phyloP scores from a whole-genome alignment of 192 early-diverging fungal species.

The Borealophlyctis nickersoniae region DNA sequence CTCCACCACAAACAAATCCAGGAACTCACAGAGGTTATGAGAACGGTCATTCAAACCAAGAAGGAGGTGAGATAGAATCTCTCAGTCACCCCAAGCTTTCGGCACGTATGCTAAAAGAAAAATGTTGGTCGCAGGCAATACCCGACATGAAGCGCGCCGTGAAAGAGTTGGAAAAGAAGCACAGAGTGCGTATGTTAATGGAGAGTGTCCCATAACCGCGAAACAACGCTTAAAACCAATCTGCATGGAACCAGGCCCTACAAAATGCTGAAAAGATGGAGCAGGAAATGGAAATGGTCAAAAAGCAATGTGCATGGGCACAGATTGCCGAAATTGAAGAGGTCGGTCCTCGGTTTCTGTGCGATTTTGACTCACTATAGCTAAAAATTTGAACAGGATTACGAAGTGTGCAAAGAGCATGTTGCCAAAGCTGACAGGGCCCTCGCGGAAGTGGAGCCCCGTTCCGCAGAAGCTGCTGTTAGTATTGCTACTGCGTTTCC shows the following conservation, averaged over 20 bases:
- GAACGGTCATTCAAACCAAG: slow-evolving; percentile 4
- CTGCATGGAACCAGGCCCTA: slow-evolving; percentile 20
- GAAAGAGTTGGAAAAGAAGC: slow-evolving; percentile 61
- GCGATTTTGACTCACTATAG: no score
- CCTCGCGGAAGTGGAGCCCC: no score
- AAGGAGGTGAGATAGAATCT: slow-evolving; percentile 13
- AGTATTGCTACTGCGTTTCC: no score
- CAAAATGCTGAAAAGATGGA: slow-evolving; percentile 32
- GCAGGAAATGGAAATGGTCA: slow-evolving; percentile 36
- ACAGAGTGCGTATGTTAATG: slow-evolving; percentile 56
- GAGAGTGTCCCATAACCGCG: slow-evolving; percentile 51
- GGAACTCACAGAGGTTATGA: slow-evolving; percentile 11
- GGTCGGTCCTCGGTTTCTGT: no score
- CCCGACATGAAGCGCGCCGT: slow-evolving; percentile 70
- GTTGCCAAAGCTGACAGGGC: no score
- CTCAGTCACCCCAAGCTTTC: no score
- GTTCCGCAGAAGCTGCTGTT: no score
- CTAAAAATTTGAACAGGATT: no score
- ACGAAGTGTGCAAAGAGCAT: no score
- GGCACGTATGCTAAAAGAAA: no score
- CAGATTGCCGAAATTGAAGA: slow-evolving; percentile 57
- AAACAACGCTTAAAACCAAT: slow-evolving; percentile 9
- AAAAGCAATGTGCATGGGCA: slow-evolving; percentile 77
- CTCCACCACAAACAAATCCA: slow-evolving; percentile 59
- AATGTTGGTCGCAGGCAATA: slow-evolving; percentile 45